Base-by-base conservation (phyloP, 768 basidiomycete genomes). In the Zangia roseola region DNA sequence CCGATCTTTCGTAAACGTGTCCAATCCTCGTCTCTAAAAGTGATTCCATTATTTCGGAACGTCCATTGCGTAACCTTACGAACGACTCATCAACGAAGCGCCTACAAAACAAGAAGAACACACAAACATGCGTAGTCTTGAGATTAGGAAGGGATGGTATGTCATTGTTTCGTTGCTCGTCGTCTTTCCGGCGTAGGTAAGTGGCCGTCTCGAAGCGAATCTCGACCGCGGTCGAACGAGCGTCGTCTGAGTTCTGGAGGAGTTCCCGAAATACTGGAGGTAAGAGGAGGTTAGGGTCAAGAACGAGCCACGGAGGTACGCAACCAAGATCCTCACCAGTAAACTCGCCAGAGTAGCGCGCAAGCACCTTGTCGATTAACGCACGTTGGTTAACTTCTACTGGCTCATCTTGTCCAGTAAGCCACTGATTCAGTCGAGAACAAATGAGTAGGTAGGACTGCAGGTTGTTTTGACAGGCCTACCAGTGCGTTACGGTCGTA, bases 321-420 rank as follows among this genome's bases (percentile, higher is more conserved):
- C 5, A 0, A 10, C 6, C 26, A 17, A 7, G 33, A 35, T 16
- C 23, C 71, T 49, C 43, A 82, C 78, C 82, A 6, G 94, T 95
- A 58, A 94, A 91, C 73, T 97, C 94, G 44, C 92, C 94, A 12
- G 88, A 91, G 70, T 99, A 99, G 21, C 95, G 78, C 10, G 95
- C 93, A 19, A 99, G 82, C 20, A 98, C 91, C 71, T 94, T 97
- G 76, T 97, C 94, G 45, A 97, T 95, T 49, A 97, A 74, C n/a
- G 93, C 94, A 17, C 94, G 81, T 65, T 95, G 94, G 67, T 95
- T 95, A 39, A 95, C 94, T 69, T 94, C 88, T 0, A 94, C 86
- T 1, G 85, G 80, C 60, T 90, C 88, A 59, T 90, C 88, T 55
- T 83, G 76, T 16, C 88, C 88, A n/a, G 59, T 69, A 21, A 64